These are phyloP conservation scores for Ceratorhiza oryzae-sativae DNA, from an alignment of 1,284 basidiomycete species.

Conservation along the genomic window DNA sequence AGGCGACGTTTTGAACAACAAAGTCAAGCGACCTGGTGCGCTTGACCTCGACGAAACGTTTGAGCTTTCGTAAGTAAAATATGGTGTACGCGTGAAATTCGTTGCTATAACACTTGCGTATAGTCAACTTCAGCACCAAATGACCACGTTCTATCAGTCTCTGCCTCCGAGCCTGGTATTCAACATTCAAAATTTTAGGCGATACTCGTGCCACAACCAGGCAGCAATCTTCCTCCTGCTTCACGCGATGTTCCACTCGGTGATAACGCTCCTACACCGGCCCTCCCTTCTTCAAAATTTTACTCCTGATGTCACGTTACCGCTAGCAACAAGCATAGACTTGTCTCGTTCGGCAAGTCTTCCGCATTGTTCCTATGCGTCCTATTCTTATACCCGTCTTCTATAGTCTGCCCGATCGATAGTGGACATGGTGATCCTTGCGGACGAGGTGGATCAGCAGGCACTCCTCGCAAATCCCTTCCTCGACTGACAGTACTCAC, in stretches of 20 bases:
- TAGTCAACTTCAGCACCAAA: slow-evolving; percentile 44
- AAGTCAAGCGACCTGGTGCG: slow-evolving; percentile 42
- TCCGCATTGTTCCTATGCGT: neutral
- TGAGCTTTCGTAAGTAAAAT: slow-evolving; percentile 42
- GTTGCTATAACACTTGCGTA: neutral
- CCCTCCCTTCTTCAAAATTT: slow-evolving; percentile 44
- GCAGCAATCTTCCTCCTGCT: slow-evolving; percentile 44
- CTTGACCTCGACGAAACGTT: slow-evolving; percentile 38
- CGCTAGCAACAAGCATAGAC: slow-evolving; percentile 43
- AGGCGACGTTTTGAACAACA: slow-evolving; percentile 44
- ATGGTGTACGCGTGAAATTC: neutral
- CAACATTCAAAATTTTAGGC: slow-evolving; percentile 44
- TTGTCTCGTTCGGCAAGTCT: slow-evolving; percentile 43
- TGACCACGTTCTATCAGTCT: slow-evolving; percentile 44
- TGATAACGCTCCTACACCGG: slow-evolving; percentile 43
- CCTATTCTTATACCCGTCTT: neutral
- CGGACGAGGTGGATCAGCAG: slow-evolving; percentile 43
- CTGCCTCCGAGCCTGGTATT: slow-evolving; percentile 43
- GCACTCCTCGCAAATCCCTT: slow-evolving; percentile 45
- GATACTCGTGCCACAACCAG: slow-evolving; percentile 44
- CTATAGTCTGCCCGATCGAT: slow-evolving; percentile 43
- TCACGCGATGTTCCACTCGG: slow-evolving; percentile 45
- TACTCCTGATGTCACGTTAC: slow-evolving; percentile 43
- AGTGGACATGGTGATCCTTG: slow-evolving; percentile 45
- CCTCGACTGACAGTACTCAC: slow-evolving; percentile 44